A percentile compares a stretch with the other conserved stretches of the same genome.
These are phyloP conservation scores for Flaveria trinervia DNA, from an alignment of 129 eudicot species.

Conservation along the genomic window DNA sequence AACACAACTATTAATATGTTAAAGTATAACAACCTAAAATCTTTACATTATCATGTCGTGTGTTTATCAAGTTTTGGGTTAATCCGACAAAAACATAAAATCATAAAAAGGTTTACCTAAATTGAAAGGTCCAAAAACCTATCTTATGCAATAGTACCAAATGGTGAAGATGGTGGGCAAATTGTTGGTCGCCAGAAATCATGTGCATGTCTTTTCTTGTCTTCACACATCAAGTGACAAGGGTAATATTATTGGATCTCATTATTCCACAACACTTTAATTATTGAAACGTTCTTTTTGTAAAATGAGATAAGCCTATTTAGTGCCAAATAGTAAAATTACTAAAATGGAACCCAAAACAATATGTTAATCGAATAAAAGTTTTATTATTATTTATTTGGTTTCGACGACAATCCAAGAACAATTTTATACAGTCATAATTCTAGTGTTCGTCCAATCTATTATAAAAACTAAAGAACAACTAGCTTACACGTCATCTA, in stretches of 20 bases:
- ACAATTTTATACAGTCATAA: no score
- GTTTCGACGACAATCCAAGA: no score
- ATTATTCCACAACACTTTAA: neutral
- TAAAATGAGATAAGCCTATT: neutral
- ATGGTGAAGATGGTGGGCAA: constrained; percentile 1
- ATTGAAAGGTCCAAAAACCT: neutral
- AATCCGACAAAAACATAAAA: neutral
- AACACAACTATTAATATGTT: no score
- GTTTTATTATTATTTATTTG: no score
- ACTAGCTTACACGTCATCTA: no score
- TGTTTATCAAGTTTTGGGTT: no score
- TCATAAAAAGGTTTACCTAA: neutral
- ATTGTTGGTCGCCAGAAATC: neutral
- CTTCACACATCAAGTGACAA: neutral
- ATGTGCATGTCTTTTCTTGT: neutral
- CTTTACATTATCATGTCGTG: no score
- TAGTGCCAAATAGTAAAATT: neutral
- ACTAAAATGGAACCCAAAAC: neutral
- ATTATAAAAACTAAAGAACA: no score
- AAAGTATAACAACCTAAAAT: no score
- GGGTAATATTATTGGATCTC: neutral
- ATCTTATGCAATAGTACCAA: neutral
- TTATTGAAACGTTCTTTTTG: neutral
- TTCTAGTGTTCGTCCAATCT: no score
- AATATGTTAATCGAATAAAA: no score